A percentile compares a stretch with the other conserved stretches of the same genome.
Evolutionary conservation across 208 protist genomes (phyloP).

Genomic region (Angomonas ambiguus): DNA sequence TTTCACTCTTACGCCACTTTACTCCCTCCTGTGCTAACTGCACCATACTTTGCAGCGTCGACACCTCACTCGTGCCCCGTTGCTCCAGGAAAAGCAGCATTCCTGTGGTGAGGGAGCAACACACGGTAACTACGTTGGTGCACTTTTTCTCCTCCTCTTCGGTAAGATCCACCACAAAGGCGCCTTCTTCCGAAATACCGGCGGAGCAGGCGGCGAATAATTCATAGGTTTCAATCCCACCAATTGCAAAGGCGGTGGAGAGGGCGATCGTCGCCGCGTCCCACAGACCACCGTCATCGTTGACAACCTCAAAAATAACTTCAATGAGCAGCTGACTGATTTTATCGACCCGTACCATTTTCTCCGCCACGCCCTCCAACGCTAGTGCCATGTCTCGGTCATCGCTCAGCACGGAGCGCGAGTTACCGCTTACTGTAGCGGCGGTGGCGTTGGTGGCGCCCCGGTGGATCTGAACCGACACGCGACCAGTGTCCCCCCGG

Average conservation of each 20-base stretch:
- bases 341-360: conserved; percentile 61
- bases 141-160: conserved; percentile 35
- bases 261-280: conserved; percentile 65
- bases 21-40: conserved; percentile 39
- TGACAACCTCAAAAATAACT: conserved; percentile 64
- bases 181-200: conserved; percentile 45
- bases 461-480: conserved; percentile 56
- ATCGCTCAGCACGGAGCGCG: conserved; percentile 1
- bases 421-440: conserved; percentile 21
- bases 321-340: conserved; percentile 79
- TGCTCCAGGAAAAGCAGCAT: conserved; percentile 53
- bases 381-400: conserved; percentile 63
- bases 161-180: conserved; percentile 51
- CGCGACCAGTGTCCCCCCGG: conserved; percentile 63
- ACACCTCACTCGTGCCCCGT: conserved; percentile 51
- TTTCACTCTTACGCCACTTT: conserved; percentile 30
- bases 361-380: conserved; percentile 75
- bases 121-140: conserved; percentile 41
- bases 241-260: conserved; percentile 54
- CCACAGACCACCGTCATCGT: conserved; percentile 68
- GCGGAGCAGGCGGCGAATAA: conserved; percentile 62
- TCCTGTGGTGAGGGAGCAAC: conserved; percentile 38
- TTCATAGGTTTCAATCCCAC: conserved; percentile 68
- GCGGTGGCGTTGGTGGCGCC: conserved; percentile 16
- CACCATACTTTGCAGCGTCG: conserved; percentile 49